These are phyloP conservation scores for Xylariaceae sp. DNA, from an alignment of 2,329 filamentous ascomycete species.

Conservation along the genomic window DNA sequence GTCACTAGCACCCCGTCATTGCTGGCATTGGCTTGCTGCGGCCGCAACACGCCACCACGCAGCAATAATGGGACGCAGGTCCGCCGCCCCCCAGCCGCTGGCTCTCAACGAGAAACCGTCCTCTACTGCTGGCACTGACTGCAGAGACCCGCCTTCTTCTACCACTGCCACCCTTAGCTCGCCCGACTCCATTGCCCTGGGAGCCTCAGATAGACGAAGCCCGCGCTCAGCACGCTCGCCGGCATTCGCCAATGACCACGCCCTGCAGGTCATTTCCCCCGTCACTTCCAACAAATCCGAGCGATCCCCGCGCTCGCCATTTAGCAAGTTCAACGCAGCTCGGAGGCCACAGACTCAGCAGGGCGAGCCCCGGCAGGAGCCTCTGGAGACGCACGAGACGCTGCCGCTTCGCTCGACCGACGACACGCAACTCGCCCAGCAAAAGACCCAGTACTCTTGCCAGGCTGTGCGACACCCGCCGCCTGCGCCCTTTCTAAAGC, in stretches of 20 bases:
- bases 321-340: slow-evolving; percentile 30
- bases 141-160: slow-evolving; percentile 31
- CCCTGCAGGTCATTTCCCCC: slow-evolving; percentile 28
- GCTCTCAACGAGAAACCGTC: slow-evolving; percentile 46
- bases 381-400: slow-evolving; percentile 9
- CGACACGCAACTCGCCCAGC: slow-evolving; percentile 25
- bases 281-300: slow-evolving; percentile 28
- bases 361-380: slow-evolving; percentile 12
- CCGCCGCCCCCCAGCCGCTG: slow-evolving; percentile 57
- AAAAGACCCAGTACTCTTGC: slow-evolving; percentile 18
- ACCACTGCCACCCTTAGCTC: slow-evolving; percentile 21
- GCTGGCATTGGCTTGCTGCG: slow-evolving; percentile 16
- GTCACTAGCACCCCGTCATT: slow-evolving; percentile 16
- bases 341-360: slow-evolving; percentile 24
- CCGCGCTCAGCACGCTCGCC: slow-evolving; percentile 14
- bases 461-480: slow-evolving; percentile 20
- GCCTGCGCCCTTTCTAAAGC: slow-evolving; percentile 18
- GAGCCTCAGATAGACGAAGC: slow-evolving; percentile 23
- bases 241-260: slow-evolving; percentile 21
- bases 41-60: slow-evolving; percentile 16
- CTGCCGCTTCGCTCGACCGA: slow-evolving; percentile 25
- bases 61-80: slow-evolving; percentile 54
- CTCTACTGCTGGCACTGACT: slow-evolving; percentile 30
- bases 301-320: slow-evolving; percentile 32
- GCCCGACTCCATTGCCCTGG: slow-evolving; percentile 21